phyloP scores from a whole-genome alignment of 805 yeast species.

The Starmerella riodocensis region DNA sequence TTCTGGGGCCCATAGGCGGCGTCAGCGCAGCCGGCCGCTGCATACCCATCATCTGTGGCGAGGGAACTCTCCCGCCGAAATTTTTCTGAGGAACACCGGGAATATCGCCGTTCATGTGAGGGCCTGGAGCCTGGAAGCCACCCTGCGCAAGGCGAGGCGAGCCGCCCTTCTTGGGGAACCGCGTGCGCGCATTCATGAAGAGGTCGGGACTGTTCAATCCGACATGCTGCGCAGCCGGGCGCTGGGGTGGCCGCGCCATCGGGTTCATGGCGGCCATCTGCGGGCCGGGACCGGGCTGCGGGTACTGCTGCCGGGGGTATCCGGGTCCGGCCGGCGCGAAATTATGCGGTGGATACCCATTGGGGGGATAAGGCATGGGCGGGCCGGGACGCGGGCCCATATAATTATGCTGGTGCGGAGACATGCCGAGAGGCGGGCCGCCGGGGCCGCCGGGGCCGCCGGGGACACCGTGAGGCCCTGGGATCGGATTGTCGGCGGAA shows the following conservation, averaged over 20 bases:
- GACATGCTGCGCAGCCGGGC: not conserved
- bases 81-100: not conserved
- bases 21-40: not conserved
- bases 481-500: too few relatives aligned
- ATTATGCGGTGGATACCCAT: too few relatives aligned
- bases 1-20: not conserved
- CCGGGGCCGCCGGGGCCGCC: too few relatives aligned
- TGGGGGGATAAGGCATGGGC: not conserved
- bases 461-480: too few relatives aligned
- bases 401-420: too few relatives aligned
- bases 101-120: not conserved
- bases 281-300: too few relatives aligned
- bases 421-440: too few relatives aligned
- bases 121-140: not conserved
- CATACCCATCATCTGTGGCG: not conserved
- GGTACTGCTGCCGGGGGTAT: too few relatives aligned
- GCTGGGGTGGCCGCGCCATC: not conserved
- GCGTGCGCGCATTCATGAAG: conserved; percentile 4
- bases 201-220: not conserved
- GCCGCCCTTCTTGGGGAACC: conserved; percentile 8
- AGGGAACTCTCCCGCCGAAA: not conserved
- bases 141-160: conserved; percentile 1
- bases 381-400: too few relatives aligned
- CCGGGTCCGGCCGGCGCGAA: too few relatives aligned
- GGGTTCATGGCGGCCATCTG: not conserved